Conservation (phyloP, 495 filamentous ascomycete genomes). For the Rostrohypoxylon terebratum region DNA sequence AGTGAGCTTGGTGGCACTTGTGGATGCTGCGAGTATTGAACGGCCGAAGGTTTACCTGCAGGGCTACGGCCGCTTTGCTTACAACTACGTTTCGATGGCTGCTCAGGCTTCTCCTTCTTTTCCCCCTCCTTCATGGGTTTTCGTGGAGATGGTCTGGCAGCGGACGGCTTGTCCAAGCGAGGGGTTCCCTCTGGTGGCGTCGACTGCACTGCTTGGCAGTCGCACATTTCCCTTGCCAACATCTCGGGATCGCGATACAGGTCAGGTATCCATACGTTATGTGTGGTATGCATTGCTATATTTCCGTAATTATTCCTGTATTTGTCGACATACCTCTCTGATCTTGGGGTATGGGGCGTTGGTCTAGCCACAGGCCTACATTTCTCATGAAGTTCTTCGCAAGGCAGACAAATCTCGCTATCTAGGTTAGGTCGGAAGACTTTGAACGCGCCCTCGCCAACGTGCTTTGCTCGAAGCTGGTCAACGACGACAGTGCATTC, state of each 20-base stretch:
- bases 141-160: neutral
- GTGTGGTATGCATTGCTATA: neutral
- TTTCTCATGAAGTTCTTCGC: conserved; percentile 4
- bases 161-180: neutral
- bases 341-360: conserved; percentile 9
- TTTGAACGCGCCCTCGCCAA: conserved; percentile 39
- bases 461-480: conserved; percentile 4
- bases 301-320: neutral
- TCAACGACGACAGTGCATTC: conserved; percentile 29
- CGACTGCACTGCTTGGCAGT: conserved; percentile 11
- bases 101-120: neutral
- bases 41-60: neutral
- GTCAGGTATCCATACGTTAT: conserved; percentile 38
- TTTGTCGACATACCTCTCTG: neutral
- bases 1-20: conserved; percentile 16
- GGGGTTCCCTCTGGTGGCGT: conserved; percentile 32
- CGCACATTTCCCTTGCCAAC: conserved; percentile 25
- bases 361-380: conserved; percentile 8
- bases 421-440: conserved; percentile 29
- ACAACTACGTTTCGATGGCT: neutral
- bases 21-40: conserved; percentile 3
- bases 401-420: conserved; percentile 11
- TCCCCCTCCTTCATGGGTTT: conserved; percentile 6
- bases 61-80: neutral
- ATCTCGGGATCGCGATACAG: conserved; percentile 38